phyloP scores from a whole-genome alignment of 805 yeast genomes.

The Cyberlindnera veronae region DNA sequence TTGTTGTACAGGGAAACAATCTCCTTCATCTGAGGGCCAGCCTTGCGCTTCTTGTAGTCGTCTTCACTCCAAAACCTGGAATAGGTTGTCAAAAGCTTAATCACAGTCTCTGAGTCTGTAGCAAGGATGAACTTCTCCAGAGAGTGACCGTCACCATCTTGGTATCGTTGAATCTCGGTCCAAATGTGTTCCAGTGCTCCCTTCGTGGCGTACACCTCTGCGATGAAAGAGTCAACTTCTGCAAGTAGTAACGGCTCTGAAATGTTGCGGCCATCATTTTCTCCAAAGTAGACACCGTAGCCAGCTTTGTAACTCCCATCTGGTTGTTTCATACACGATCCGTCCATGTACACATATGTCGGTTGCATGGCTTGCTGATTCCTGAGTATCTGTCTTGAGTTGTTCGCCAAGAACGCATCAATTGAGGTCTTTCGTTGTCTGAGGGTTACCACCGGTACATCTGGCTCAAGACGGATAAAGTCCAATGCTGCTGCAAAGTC shows the following conservation, averaged over 20 bases:
- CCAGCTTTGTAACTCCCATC: constrained; percentile 43
- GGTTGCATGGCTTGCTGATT: constrained; percentile 9
- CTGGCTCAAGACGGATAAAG: constrained; percentile 6
- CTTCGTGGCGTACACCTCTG: constrained; percentile 68
- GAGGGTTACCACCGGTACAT: not conserved
- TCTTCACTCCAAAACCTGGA: constrained; percentile 49
- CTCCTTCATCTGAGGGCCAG: constrained; percentile 29
- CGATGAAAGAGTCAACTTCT: constrained; percentile 71
- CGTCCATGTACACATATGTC: constrained; percentile 63
- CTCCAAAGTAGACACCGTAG: constrained; percentile 72
- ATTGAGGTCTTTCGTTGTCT: not conserved
- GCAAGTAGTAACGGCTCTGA: constrained; percentile 45
- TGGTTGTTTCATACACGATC: constrained; percentile 56
- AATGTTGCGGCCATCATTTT: constrained; percentile 48
- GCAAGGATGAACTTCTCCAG: constrained; percentile 39
- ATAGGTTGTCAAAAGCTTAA: constrained; percentile 57
- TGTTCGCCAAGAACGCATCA: constrained; percentile 2
- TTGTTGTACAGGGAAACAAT: constrained; percentile 39
- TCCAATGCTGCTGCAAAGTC: constrained; percentile 11
- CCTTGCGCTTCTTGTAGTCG: constrained; percentile 43
- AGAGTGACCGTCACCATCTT: constrained; percentile 13
- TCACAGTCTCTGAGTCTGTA: constrained; percentile 72
- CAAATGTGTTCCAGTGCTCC: constrained; percentile 48
- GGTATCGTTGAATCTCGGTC: constrained; percentile 28
- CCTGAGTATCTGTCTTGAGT: constrained; percentile 5